phyloP scores from a whole-genome alignment of 2,329 filamentous ascomycete species.

The Lachnum nothofagi region DNA sequence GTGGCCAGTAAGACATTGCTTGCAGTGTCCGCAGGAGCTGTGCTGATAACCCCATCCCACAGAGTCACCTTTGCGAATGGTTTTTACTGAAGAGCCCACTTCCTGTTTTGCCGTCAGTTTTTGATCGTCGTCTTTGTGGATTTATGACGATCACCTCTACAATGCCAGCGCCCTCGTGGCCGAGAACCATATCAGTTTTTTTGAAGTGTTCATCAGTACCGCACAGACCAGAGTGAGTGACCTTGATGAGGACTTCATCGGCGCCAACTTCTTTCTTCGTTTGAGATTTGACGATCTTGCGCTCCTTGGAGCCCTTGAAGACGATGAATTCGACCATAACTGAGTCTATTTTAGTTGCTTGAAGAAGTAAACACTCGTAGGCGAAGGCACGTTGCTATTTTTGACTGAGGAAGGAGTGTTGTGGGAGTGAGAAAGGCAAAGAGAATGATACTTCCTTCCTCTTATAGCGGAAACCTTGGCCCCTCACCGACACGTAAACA shows the following conservation, averaged over 20 bases:
- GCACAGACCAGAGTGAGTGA: slow-evolving; percentile 64
- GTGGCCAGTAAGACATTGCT: slow-evolving; percentile 40
- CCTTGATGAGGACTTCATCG: slow-evolving; percentile 55
- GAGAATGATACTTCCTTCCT: too few species aligned
- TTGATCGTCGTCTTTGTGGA: background rate
- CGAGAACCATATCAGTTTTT: slow-evolving; percentile 38
- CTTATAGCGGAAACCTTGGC: too few species aligned
- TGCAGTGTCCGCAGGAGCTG: slow-evolving; percentile 40
- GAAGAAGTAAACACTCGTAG: background rate
- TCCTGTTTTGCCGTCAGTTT: slow-evolving; percentile 17
- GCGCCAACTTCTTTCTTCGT: slow-evolving; percentile 42
- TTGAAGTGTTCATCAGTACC: slow-evolving; percentile 49
- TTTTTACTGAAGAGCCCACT: slow-evolving; percentile 38
- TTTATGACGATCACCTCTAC: slow-evolving; percentile 31
- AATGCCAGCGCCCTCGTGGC: slow-evolving; percentile 47
- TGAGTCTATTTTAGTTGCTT: slow-evolving; percentile 3
- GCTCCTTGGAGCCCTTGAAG: slow-evolving; percentile 57
- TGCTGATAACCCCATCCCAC: slow-evolving; percentile 45
- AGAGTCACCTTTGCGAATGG: slow-evolving; percentile 40
- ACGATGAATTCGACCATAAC: slow-evolving; percentile 48
- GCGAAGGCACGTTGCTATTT: background rate
- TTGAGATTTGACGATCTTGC: slow-evolving; percentile 47
- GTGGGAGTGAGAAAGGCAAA: too few species aligned
- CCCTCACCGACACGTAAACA: too few species aligned
- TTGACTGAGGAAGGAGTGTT: background rate